Conservation (phyloP, 2,329 filamentous ascomycete species). For the Didymella segeticola region DNA sequence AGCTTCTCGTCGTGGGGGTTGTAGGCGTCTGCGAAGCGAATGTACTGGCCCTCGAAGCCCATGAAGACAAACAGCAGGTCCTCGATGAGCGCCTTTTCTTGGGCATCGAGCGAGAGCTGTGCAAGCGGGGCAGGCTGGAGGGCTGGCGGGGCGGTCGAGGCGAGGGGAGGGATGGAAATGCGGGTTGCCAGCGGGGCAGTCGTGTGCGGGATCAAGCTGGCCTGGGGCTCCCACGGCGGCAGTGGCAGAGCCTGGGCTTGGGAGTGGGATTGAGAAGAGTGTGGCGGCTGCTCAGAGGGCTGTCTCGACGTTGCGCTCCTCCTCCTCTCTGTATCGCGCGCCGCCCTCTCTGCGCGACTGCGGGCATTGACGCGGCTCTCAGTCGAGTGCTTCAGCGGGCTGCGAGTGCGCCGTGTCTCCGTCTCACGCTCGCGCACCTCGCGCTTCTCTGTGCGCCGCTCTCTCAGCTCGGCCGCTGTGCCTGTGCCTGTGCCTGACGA, state of each 20-base stretch:
- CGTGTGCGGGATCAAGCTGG: conserved; percentile 72
- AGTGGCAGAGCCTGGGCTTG: no score
- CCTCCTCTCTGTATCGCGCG: conserved; percentile 34
- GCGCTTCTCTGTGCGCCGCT: conserved; percentile 45
- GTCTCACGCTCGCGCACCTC: conserved; percentile 47
- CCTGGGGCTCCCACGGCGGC: conserved; percentile 78
- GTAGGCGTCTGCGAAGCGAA: conserved; percentile 83
- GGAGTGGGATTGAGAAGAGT: no score
- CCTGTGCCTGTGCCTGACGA: no score
- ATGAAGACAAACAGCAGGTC: conserved; percentile 95
- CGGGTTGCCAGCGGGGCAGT: conserved; percentile 75
- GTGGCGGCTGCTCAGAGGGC: conserved; percentile 34
- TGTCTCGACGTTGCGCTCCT: conserved; percentile 25
- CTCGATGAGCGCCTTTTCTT: conserved; percentile 87
- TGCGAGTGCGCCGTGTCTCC: conserved; percentile 44
- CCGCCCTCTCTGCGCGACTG: conserved; percentile 41
- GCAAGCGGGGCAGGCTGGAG: conserved; percentile 72
- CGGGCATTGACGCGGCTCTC: conserved; percentile 44
- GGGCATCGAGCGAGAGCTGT: conserved; percentile 76
- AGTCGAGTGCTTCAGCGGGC: conserved; percentile 45
- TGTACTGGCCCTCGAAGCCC: conserved; percentile 98
- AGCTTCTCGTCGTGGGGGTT: conserved; percentile 86
- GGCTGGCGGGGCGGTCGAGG: conserved; percentile 71
- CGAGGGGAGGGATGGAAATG: conserved; percentile 66
- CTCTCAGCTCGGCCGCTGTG: conserved; percentile 25